Percentiles rank a stretch among this genome's conserved stretches.
Evolutionary conservation across 768 basidiomycete species (phyloP).

Genomic region (Sutorius australiensis): DNA sequence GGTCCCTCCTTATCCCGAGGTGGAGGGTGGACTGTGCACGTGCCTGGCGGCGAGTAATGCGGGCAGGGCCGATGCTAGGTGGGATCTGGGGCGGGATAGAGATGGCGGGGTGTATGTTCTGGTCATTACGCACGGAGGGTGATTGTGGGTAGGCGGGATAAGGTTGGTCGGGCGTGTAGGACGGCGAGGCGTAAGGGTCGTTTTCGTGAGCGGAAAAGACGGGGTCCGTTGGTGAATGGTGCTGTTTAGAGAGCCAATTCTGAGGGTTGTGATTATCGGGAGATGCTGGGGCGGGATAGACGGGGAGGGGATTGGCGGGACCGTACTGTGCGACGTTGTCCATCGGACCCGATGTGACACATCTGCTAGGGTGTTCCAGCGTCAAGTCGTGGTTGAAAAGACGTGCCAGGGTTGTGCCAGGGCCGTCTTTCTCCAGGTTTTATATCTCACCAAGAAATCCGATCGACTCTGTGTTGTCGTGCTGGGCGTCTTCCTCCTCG

Average conservation of each 20-base stretch:
- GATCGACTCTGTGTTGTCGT: conserved; percentile 16
- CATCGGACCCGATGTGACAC: conserved; percentile 35
- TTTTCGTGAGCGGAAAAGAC: conserved; percentile 38
- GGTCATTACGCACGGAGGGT: conserved; percentile 27
- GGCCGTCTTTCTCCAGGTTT: conserved; percentile 26
- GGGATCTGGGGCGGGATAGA: conserved; percentile 40
- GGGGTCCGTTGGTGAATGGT: conserved; percentile 23
- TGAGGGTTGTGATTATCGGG: conserved; percentile 27
- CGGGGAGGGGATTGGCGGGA: conserved; percentile 25
- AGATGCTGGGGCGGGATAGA: conserved; percentile 29
- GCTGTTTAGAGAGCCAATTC: conserved; percentile 19
- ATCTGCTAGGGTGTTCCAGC: conserved; percentile 28
- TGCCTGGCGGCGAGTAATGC: conserved; percentile 46
- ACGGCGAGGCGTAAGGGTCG: conserved; percentile 31
- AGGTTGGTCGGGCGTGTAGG: conserved; percentile 26
- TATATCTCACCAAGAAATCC: conserved; percentile 23
- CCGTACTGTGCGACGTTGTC: conserved; percentile 35
- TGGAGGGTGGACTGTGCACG: conserved; percentile 34
- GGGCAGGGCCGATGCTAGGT: conserved; percentile 51
- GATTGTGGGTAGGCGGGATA: conserved; percentile 30
- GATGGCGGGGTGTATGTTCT: conserved; percentile 26
- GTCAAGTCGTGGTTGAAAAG: conserved; percentile 28
- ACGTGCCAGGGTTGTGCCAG: conserved; percentile 29
- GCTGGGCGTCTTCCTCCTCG: conserved; percentile 17
- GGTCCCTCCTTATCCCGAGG: conserved; percentile 32